phyloP scores from a whole-genome alignment of 169 alveolate genomes.

The Amoebophrya sp. region DNA sequence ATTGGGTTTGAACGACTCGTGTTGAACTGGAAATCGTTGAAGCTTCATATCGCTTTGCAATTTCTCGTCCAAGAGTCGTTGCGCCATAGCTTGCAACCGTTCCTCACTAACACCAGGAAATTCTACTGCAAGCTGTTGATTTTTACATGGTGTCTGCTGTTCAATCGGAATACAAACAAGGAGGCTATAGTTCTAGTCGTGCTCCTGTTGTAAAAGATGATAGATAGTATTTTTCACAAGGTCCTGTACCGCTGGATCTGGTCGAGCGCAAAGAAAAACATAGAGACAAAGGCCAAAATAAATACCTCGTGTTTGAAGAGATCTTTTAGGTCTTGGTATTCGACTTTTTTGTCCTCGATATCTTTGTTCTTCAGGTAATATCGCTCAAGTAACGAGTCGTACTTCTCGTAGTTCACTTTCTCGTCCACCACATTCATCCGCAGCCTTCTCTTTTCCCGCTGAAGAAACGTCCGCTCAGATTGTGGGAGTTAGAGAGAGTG shows the following conservation, averaged over 20 bases:
- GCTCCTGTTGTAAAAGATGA: too few relatives aligned
- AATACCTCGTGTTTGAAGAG: neutral
- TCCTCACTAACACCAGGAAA: neutral
- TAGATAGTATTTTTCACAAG: too few relatives aligned
- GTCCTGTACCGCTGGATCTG: too few relatives aligned
- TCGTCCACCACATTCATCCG: slow-evolving; percentile 28
- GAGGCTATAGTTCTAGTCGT: too few relatives aligned
- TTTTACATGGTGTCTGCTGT: neutral
- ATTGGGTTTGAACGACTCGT: slow-evolving; percentile 26
- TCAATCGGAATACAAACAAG: too few relatives aligned
- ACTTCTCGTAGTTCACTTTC: slow-evolving; percentile 2
- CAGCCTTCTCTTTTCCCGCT: slow-evolving; percentile 23
- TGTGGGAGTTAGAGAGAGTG: too few relatives aligned
- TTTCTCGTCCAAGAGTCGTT: slow-evolving; percentile 29
- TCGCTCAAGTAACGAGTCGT: neutral
- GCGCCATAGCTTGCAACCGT: slow-evolving; percentile 31
- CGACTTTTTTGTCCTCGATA: neutral
- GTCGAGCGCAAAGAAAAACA: too few relatives aligned
- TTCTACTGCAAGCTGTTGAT: neutral
- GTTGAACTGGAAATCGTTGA: slow-evolving; percentile 26
- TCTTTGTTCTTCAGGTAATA: neutral
- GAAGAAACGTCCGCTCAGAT: slow-evolving; percentile 12
- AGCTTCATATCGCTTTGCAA: slow-evolving; percentile 26
- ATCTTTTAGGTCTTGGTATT: neutral
- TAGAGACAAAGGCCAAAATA: neutral